Base-by-base conservation (phyloP, 148 eudicot genomes). In the Limonium bicolor region DNA sequence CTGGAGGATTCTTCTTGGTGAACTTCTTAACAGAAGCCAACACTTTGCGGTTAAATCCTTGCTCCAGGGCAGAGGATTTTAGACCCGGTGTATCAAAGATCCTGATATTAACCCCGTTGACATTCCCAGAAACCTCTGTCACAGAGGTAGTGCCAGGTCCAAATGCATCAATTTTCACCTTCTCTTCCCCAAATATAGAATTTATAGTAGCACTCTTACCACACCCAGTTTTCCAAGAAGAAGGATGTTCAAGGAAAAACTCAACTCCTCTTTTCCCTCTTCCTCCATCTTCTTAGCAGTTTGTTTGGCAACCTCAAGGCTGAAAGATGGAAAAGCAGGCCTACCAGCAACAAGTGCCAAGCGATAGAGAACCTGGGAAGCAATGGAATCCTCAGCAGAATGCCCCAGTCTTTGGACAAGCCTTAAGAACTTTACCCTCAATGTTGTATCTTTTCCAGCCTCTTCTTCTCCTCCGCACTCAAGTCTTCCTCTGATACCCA, bases 151-250 rank as follows among this genome's bases (percentile, higher is more conserved):
- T 81, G 50, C 63, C 80, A 45, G 78, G 66, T 43, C 70, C 82
- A 65, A 90, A 90, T 14, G 99, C 77, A 59, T 73, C 72, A 35
- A 85, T 74, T 28, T 43, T 30, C 26, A 93, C 64, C 58, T 84
- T 90, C 48, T 90, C 80, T 57, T 90, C 95, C 9, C 88, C 80
- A 19, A 90, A 76, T 31, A 90, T 63, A 14, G 99, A 81, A 59
- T 90, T 90, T 50, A 90, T 78, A 21, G 92, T 81, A 21, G 99
- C 87, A 71, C 99, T 90, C 61, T 90, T 90, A 7, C 99, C 99
- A 81, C 99, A 28, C 99, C 99, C 16, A 77, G 54, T 66, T 90
- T 90, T 27, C 99, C 99, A 21, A 90, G 62, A 60, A 85, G 86
- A 19, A 90, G 61, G 48, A 90, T 72, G 67, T 65, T 85, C 51